Conservation (phyloP, 2,329 filamentous ascomycete species). For the Fusarium aywerte region DNA sequence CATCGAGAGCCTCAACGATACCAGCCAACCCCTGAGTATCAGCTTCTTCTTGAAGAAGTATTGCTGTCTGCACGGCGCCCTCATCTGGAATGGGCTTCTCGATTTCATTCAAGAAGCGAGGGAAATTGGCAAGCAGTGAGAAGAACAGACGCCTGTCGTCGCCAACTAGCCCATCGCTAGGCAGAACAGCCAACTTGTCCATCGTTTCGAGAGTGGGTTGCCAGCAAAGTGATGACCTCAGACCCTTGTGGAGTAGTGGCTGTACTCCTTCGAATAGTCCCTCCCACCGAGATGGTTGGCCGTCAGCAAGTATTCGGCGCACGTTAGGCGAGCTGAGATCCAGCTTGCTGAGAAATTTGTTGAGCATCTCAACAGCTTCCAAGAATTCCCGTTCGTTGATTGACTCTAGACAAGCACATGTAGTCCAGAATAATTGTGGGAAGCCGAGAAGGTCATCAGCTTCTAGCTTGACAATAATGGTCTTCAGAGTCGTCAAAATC, state of each 20-base stretch:
- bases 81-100: slow-evolving; percentile 70
- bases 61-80: slow-evolving; percentile 70
- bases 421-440: slow-evolving; percentile 97
- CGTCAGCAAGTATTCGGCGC: slow-evolving; percentile 77
- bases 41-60: slow-evolving; percentile 76
- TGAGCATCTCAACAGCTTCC: slow-evolving; percentile 90
- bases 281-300: slow-evolving; percentile 87
- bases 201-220: slow-evolving; percentile 81
- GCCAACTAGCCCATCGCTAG: slow-evolving; percentile 83
- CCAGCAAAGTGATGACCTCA: slow-evolving; percentile 86
- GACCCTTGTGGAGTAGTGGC: slow-evolving; percentile 86
- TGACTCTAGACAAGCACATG: slow-evolving; percentile 93
- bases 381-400: slow-evolving; percentile 96
- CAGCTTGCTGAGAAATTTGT: slow-evolving; percentile 84
- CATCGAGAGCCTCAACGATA: slow-evolving; percentile 75
- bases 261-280: slow-evolving; percentile 88
- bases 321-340: slow-evolving; percentile 79
- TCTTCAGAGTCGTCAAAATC: slow-evolving; percentile 92
- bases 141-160: slow-evolving; percentile 85
- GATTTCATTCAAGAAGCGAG: slow-evolving; percentile 82
- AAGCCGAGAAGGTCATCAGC: slow-evolving; percentile 85
- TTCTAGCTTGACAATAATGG: slow-evolving; percentile 86
- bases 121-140: slow-evolving; percentile 89
- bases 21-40: slow-evolving; percentile 75
- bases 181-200: slow-evolving; percentile 80